Conservation (phyloP, 2,329 filamentous ascomycete genomes). For the Blastomyces silverae region DNA sequence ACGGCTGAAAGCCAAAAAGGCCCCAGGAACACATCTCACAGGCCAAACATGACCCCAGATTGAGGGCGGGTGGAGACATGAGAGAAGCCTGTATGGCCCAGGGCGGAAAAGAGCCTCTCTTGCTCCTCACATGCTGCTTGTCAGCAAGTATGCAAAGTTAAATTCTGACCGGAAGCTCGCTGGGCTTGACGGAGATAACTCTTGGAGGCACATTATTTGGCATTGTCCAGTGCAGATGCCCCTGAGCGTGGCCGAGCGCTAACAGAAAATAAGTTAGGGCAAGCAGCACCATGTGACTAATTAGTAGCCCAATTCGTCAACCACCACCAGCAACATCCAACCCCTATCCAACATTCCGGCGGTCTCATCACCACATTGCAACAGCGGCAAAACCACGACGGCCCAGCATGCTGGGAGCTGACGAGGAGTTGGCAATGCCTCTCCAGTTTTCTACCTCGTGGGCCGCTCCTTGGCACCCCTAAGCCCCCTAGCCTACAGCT, state of each 20-base stretch:
- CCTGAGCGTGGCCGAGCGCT: neutral
- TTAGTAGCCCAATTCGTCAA: neutral
- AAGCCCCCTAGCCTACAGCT: neutral
- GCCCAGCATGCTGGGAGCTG: neutral
- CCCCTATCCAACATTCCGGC: neutral
- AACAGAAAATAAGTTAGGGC: neutral
- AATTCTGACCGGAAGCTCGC: slow-evolving; percentile 1
- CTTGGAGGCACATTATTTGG: neutral
- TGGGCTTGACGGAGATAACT: neutral
- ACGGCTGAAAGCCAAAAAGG: neutral
- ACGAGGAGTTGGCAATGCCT: neutral
- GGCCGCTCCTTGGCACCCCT: neutral
- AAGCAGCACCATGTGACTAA: neutral
- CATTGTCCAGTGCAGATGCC: neutral
- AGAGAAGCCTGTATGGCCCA: neutral
- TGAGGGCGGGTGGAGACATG: neutral
- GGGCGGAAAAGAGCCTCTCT: neutral
- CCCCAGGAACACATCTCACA: neutral
- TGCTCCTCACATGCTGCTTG: neutral
- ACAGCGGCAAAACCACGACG: neutral
- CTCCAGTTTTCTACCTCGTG: neutral
- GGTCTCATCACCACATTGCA: neutral
- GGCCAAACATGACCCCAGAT: neutral
- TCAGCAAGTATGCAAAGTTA: neutral
- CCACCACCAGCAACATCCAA: neutral